These are phyloP conservation scores for Poa annua DNA, from an alignment of 176 grass and related monocot genomes.

Conservation along the genomic window DNA sequence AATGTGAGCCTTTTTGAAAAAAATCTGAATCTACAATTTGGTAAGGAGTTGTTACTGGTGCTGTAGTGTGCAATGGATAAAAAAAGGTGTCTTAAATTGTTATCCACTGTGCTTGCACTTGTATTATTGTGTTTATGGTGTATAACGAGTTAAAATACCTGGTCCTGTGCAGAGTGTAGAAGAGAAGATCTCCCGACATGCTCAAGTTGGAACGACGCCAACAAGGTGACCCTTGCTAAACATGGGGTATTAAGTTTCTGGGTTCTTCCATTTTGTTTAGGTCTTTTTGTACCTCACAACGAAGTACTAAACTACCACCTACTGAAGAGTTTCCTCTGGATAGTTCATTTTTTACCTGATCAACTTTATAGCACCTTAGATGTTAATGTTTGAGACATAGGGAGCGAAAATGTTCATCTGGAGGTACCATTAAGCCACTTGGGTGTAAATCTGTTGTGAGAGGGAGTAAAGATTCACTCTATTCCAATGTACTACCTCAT, in stretches of 20 bases:
- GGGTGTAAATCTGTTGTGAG: not conserved
- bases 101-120: conserved; percentile 11
- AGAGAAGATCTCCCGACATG: conserved; percentile 88
- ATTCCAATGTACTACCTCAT: too few species aligned
- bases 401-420: not conserved
- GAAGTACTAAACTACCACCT: not conserved
- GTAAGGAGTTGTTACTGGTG: not conserved
- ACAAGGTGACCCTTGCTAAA: conserved; percentile 56
- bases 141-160: conserved; percentile 29
- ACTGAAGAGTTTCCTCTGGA: not conserved
- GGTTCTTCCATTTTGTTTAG: not conserved
- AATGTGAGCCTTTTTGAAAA: not conserved
- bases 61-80: not conserved
- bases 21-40: not conserved
- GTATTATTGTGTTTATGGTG: conserved; percentile 13
- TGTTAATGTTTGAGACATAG: not conserved
- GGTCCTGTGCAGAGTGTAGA: conserved; percentile 78
- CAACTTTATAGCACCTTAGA: not conserved
- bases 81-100: not conserved
- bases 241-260: not conserved
- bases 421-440: not conserved
- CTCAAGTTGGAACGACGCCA: conserved; percentile 62
- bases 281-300: not conserved
- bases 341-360: not conserved
- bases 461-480: not conserved